These are phyloP conservation scores for Kuraishia hungarica DNA, from an alignment of 805 yeast species.

Conservation along the genomic window DNA sequence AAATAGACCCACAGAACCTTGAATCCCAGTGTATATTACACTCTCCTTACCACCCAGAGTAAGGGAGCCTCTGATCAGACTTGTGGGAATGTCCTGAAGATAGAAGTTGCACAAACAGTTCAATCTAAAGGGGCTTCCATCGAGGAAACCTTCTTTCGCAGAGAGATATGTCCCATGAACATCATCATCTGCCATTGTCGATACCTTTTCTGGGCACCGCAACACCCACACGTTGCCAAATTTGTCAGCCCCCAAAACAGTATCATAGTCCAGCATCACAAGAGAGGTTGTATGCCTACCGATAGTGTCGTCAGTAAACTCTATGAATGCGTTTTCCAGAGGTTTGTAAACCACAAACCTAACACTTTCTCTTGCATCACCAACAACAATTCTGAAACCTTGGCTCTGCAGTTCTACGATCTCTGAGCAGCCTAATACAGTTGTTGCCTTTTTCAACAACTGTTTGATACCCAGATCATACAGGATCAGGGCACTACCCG, in stretches of 20 bases:
- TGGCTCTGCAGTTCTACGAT: conserved; percentile 48
- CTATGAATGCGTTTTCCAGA: conserved; percentile 38
- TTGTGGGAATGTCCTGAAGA: conserved; percentile 62
- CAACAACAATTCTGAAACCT: conserved; percentile 55
- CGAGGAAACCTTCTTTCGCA: conserved; percentile 24
- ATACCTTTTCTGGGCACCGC: conserved; percentile 45
- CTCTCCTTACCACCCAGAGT: conserved; percentile 58
- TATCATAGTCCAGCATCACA: conserved; percentile 59
- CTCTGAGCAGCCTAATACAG: conserved; percentile 32
- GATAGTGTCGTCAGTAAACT: conserved; percentile 62
- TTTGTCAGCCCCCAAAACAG: conserved; percentile 78
- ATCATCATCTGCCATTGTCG: conserved; percentile 43
- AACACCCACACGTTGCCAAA: conserved; percentile 74
- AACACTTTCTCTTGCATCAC: conserved; percentile 66
- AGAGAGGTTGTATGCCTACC: conserved; percentile 60
- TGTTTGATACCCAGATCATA: conserved; percentile 78
- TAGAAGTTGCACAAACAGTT: conserved; percentile 47
- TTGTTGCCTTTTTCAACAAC: conserved; percentile 53
- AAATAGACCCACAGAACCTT: conserved; percentile 73
- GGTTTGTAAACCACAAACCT: conserved; percentile 46
- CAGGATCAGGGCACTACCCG: conserved; percentile 41
- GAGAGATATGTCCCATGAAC: conserved; percentile 29
- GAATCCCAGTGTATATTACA: conserved; percentile 65
- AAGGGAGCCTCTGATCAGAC: conserved; percentile 45
- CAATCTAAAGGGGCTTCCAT: conserved; percentile 48